phyloP scores from a whole-genome alignment of 2,329 filamentous ascomycete genomes.

The Teratosphaeria zuluensis region DNA sequence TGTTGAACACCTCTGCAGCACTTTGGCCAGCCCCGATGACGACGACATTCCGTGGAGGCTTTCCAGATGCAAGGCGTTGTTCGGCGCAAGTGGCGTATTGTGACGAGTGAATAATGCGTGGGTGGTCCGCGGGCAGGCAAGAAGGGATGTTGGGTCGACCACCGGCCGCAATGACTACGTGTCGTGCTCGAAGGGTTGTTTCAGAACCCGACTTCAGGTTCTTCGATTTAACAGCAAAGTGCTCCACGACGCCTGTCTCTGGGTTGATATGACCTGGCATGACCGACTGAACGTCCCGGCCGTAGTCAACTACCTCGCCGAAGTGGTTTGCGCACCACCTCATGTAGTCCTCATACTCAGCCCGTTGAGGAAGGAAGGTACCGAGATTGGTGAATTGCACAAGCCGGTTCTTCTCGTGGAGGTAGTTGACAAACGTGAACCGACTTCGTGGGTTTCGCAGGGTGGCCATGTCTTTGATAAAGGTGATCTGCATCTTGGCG shows the following conservation, averaged over 20 bases:
- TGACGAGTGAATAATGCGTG: constrained; percentile 77
- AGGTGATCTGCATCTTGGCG: constrained; percentile 85
- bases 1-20: constrained; percentile 90
- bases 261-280: constrained; percentile 45
- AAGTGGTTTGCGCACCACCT: constrained; percentile 84
- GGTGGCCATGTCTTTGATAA: constrained; percentile 90
- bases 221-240: constrained; percentile 58
- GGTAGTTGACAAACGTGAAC: constrained; percentile 94
- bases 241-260: constrained; percentile 45
- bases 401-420: constrained; percentile 70
- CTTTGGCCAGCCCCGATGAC: constrained; percentile 86
- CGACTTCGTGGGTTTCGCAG: constrained; percentile 77
- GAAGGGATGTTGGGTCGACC: constrained; percentile 62
- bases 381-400: constrained; percentile 83
- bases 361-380: constrained; percentile 76
- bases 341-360: constrained; percentile 93
- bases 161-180: constrained; percentile 62
- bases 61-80: constrained; percentile 47
- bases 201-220: constrained; percentile 49
- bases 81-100: constrained; percentile 63
- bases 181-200: constrained; percentile 48
- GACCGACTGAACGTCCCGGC: constrained; percentile 65
- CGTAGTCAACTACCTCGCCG: constrained; percentile 61
- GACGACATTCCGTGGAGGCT: constrained; percentile 60
- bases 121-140: constrained; percentile 57